These are phyloP conservation scores for Nothopassalora personata DNA, from an alignment of 2,329 filamentous ascomycete species.

Conservation along the genomic window DNA sequence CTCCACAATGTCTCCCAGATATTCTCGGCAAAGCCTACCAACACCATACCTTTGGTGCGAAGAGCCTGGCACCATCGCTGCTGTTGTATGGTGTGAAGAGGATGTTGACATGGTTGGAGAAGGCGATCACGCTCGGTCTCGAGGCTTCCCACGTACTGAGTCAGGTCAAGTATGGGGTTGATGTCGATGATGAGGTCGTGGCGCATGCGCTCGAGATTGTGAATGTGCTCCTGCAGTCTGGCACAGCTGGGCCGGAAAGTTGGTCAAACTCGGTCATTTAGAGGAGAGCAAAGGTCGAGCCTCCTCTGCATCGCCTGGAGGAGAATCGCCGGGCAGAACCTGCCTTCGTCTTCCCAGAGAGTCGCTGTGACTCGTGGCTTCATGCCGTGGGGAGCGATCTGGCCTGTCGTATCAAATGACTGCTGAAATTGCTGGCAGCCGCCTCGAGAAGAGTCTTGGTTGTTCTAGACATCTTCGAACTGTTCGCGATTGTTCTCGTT, in stretches of 20 bases:
- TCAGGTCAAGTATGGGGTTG: background rate
- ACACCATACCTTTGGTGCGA: background rate
- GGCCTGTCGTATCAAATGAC: conserved; percentile 80
- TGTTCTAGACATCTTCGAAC: no score
- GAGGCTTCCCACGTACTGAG: background rate
- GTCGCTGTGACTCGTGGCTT: conserved; percentile 96
- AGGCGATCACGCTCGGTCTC: background rate
- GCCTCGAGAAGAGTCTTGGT: background rate
- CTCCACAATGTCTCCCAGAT: no score
- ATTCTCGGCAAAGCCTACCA: background rate
- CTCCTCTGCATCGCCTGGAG: background rate
- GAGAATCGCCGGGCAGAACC: conserved; percentile 60
- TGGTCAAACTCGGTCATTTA: background rate
- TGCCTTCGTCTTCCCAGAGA: conserved; percentile 96
- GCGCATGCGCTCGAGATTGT: conserved; percentile 5
- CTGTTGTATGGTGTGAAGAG: background rate
- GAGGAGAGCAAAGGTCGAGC: background rate
- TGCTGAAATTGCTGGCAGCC: conserved; percentile 22
- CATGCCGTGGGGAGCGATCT: conserved; percentile 86
- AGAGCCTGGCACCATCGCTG: background rate
- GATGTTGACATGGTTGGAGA: background rate
- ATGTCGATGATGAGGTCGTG: conserved; percentile 2
- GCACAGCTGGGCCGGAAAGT: background rate
- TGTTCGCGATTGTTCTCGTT: no score
- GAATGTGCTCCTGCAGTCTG: conserved; percentile 5